Percentiles rank a stretch among this genome's conserved stretches.
These are phyloP conservation scores for Hygrocybe punicea DNA, from an alignment of 768 basidiomycete species.

Conservation along the genomic window DNA sequence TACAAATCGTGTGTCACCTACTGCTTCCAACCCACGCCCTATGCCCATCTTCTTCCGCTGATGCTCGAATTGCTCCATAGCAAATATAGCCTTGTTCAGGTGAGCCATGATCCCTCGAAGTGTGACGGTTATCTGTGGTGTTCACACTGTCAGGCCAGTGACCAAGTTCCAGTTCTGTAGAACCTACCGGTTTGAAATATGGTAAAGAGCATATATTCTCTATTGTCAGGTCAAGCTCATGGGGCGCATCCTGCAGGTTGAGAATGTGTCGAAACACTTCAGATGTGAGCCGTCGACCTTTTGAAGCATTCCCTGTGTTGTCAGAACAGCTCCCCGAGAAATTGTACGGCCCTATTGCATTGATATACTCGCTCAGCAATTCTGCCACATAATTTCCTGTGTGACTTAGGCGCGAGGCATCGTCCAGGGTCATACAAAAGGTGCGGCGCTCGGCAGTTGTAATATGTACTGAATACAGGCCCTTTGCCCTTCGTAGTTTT, in stretches of 20 bases:
- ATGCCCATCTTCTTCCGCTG: slow-evolving; percentile 16
- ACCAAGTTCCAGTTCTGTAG: not conserved
- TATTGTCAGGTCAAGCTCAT: not conserved
- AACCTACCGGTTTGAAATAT: slow-evolving; percentile 10
- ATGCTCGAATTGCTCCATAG: slow-evolving; percentile 14
- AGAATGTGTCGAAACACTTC: slow-evolving; percentile 5
- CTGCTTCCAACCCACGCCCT: slow-evolving; percentile 14
- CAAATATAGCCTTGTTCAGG: slow-evolving; percentile 15
- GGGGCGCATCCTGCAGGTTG: slow-evolving; percentile 8
- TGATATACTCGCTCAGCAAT: slow-evolving; percentile 14
- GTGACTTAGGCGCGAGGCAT: slow-evolving; percentile 13
- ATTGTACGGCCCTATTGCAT: slow-evolving; percentile 11
- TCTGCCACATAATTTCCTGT: slow-evolving; percentile 10
- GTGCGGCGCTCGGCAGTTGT: slow-evolving; percentile 6
- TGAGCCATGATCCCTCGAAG: slow-evolving; percentile 8
- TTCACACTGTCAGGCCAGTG: not conserved
- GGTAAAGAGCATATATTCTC: slow-evolving; percentile 5
- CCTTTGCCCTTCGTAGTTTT: slow-evolving; percentile 2
- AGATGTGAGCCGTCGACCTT: slow-evolving; percentile 8
- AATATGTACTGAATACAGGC: slow-evolving; percentile 7
- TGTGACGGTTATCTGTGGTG: slow-evolving; percentile 1
- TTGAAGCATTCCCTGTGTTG: slow-evolving; percentile 20
- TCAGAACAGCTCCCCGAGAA: slow-evolving; percentile 20
- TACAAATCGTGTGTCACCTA: slow-evolving; percentile 22
- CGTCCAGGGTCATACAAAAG: slow-evolving; percentile 9